Conservation (phyloP, 345 rosid species). For the Eucalyptus regnans region DNA sequence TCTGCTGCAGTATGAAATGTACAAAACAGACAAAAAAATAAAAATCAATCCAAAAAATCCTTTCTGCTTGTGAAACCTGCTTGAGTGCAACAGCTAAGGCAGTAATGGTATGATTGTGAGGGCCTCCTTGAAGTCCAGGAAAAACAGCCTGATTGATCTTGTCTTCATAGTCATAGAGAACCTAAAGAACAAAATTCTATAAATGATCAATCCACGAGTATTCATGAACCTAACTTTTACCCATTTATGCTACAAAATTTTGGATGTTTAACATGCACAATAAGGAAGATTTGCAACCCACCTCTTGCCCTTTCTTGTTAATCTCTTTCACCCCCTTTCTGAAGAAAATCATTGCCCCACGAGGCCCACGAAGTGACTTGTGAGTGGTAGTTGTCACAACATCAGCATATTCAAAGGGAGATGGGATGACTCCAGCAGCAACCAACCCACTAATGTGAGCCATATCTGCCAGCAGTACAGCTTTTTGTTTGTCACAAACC, state of each 20-base stretch:
- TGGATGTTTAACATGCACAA: background rate
- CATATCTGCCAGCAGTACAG: constrained; percentile 85
- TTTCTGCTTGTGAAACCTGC: constrained; percentile 29
- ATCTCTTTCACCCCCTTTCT: constrained; percentile 84
- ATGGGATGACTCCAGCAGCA: constrained; percentile 92
- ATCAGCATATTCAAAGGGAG: constrained; percentile 96
- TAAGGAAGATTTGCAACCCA: constrained; percentile 1
- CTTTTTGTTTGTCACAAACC: constrained; percentile 97
- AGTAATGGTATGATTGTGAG: constrained; percentile 88
- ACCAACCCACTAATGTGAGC: constrained; percentile 97
- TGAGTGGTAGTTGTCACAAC: constrained; percentile 95
- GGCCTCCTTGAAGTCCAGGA: constrained; percentile 98
- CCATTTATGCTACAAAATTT: background rate
- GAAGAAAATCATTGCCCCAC: constrained; percentile 98
- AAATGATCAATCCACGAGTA: background rate
- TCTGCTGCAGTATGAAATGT: background rate
- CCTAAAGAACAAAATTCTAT: constrained; percentile 28
- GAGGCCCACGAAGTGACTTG: constrained; percentile 96
- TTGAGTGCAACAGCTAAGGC: constrained; percentile 90
- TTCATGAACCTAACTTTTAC: background rate
- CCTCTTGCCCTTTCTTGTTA: constrained; percentile 90
- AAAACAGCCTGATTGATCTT: constrained; percentile 88
- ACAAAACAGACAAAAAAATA: background rate
- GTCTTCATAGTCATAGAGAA: constrained; percentile 78
- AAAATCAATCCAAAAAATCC: background rate